Base-by-base conservation (phyloP, 495 filamentous ascomycete species). In the Penicillium nucicola region DNA sequence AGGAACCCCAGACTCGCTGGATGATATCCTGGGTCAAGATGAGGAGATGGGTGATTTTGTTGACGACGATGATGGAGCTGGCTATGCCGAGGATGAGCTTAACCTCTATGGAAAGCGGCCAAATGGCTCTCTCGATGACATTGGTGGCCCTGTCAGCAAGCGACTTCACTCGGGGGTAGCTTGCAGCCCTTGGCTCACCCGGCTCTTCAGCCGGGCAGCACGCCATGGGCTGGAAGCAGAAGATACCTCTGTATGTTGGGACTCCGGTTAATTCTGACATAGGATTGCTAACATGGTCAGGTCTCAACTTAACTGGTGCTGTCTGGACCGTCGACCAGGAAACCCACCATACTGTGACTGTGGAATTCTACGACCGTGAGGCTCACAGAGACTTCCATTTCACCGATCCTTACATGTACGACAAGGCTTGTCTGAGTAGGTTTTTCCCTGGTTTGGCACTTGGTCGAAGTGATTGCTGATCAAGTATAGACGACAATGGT, bases 251-350 rank as follows among this genome's bases (percentile, higher is more conserved):
- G 90, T 77, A 71, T 40, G 71, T 40, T 9, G 13, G 39, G 17
- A 7, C 22, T 17, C 33, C 53, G 20, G 4, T 4, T 18, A 41
- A 3, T 4, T 22, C 5, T 49, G 7, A n/a, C 5, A 12, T 25
- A 12, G 5, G 11, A 52, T 37, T 56, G 45, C 67, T 74, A 48
- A 74, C 50, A 35, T 17, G 7, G n/a, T 11, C 33, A 80, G 76
- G 76, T 60, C 75, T 97, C 34, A 97, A 97, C 64, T 76, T 98
- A 50, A 87, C 89, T 25, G 93, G 95, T 12, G 90, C 90, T 57
- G 89, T 96, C 5, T 98, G 95, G 93, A 97, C 93, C 0, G 89
- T 97, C 12, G 88, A 95, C 57, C 95, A 98, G 69, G 90, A 95
- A 56, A 86, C 84, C 1, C 92, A 97, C 54, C 80, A 97, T 67